Evolutionary conservation across 2,329 filamentous ascomycete genomes (phyloP).

Genomic region (Xylaria sp.): DNA sequence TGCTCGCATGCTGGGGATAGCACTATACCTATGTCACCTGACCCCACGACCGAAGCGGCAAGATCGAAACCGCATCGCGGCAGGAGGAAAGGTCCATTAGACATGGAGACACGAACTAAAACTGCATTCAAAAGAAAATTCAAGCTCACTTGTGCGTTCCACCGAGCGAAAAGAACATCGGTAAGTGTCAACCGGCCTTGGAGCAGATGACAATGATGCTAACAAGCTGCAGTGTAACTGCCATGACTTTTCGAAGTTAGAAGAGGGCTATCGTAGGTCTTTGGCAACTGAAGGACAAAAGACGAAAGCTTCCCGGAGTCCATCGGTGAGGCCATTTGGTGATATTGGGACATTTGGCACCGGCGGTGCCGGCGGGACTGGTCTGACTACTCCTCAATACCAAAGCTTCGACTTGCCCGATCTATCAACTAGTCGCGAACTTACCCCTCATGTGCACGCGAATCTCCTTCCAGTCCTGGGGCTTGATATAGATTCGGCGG

Average conservation of each 20-base stretch:
- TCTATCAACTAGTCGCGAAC: conserved; percentile 26
- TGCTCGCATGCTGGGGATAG: conserved; percentile 42
- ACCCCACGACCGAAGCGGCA: conserved; percentile 25
- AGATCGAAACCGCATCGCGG: conserved; percentile 44
- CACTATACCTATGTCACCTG: conserved; percentile 32
- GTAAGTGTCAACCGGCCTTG: conserved; percentile 39
- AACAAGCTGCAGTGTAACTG: conserved; percentile 48
- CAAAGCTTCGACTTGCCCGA: conserved; percentile 38
- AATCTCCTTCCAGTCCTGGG: conserved; percentile 39
- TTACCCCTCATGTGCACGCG: conserved; percentile 28
- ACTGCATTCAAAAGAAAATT: conserved; percentile 49
- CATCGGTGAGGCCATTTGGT: conserved; percentile 29
- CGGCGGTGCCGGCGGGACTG: conserved; percentile 42
- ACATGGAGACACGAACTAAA: conserved; percentile 42
- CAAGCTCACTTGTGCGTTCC: conserved; percentile 45
- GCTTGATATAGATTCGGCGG: conserved; percentile 40
- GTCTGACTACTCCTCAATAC: conserved; percentile 30
- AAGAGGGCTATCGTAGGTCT: conserved; percentile 42
- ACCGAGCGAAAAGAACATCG: conserved; percentile 45
- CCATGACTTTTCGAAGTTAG: conserved; percentile 47
- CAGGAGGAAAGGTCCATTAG: conserved; percentile 46
- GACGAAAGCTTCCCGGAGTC: conserved; percentile 17
- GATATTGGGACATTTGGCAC: conserved; percentile 44
- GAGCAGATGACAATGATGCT: conserved; percentile 22
- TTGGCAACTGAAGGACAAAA: conserved; percentile 19